Base-by-base conservation (phyloP, 495 filamentous ascomycete species). In the Elasticomyces elasticus region DNA sequence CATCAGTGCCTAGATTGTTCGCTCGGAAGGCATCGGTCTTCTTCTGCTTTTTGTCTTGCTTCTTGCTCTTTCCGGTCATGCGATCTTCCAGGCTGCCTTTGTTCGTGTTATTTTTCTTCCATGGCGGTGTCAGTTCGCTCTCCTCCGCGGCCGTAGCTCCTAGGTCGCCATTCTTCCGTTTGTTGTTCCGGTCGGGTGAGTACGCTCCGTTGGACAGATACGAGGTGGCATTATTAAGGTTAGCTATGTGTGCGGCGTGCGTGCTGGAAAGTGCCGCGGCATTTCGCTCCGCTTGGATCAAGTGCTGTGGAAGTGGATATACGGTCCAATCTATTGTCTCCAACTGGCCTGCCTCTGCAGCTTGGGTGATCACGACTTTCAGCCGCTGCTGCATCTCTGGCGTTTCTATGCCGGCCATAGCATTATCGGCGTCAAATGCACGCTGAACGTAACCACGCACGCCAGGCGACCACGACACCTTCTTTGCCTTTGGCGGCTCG, bases 371-470 rank as follows among this genome's bases (percentile, higher is more conserved):
- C 62, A 88, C 81, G 22, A 84, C 67, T 70, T 91, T 95, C 49
- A 97, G 72, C 62, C 89, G 94, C 51, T 73, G 72, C 64, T 95
- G 84, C 76, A 95, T 86, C 27, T 92, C 87, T 33, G 72, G 59
- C 52, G 73, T 74, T 45, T 67, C 66, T 23, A 95, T 80, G 46
- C 79, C 78, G n/a, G 77, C 56, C 9, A 87, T 74, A 19, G 78
- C 70, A 60, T 88, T 83, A 40, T 81, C 80, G 6, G 79, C 75
- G 10, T 82, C 83, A 67, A 96, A 94, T 19, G 85, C 82, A 48
- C 89, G 80, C 62, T 87, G 84, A 13, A 94, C 89, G 62, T 94
- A 96, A 45, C 72, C 66, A 43, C 88, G 86, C 40, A 96, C 86
- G 4, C 79, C 75, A 22, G 80, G 72, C 9, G 87, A 81, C 80